These are phyloP conservation scores for Aspergillus tamarii DNA, from an alignment of 2,329 filamentous ascomycete species.

Conservation along the genomic window DNA sequence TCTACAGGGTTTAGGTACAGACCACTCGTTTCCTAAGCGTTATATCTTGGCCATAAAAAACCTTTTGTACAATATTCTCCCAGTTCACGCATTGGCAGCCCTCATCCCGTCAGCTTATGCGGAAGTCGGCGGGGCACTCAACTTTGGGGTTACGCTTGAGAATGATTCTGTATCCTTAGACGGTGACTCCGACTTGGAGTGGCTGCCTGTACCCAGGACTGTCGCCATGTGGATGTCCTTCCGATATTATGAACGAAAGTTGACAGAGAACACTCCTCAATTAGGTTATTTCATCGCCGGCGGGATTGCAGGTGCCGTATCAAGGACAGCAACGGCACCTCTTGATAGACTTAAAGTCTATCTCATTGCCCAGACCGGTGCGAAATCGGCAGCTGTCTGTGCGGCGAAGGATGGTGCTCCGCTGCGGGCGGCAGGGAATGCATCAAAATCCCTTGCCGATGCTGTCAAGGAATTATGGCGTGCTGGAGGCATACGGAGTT, in stretches of 20 bases:
- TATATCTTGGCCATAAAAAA: slow-evolving; percentile 36
- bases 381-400: slow-evolving; percentile 60
- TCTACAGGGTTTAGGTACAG: slow-evolving; percentile 88
- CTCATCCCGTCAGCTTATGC: slow-evolving; percentile 38
- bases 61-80: slow-evolving; percentile 41
- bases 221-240: slow-evolving; percentile 49
- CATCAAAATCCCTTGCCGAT: slow-evolving; percentile 69
- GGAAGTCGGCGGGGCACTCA: slow-evolving; percentile 31
- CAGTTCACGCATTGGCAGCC: slow-evolving; percentile 35
- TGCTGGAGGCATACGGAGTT: slow-evolving; percentile 81
- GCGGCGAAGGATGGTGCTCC: slow-evolving; percentile 73
- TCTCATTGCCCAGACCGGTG: slow-evolving; percentile 84
- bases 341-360: slow-evolving; percentile 97
- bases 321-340: slow-evolving; percentile 91
- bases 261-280: slow-evolving; percentile 51
- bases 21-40: slow-evolving; percentile 45
- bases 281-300: slow-evolving; percentile 96
- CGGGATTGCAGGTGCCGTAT: slow-evolving; percentile 90
- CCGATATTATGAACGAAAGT: slow-evolving; percentile 49
- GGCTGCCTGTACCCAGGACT: slow-evolving; percentile 44
- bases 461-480: slow-evolving; percentile 80
- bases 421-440: slow-evolving; percentile 65
- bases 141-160: slow-evolving; percentile 30
- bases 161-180: slow-evolving; percentile 36
- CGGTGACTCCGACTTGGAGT: slow-evolving; percentile 45